Conservation (phyloP, 108 stramenopile genomes). For the Mayamaea pseudoterrestris region DNA sequence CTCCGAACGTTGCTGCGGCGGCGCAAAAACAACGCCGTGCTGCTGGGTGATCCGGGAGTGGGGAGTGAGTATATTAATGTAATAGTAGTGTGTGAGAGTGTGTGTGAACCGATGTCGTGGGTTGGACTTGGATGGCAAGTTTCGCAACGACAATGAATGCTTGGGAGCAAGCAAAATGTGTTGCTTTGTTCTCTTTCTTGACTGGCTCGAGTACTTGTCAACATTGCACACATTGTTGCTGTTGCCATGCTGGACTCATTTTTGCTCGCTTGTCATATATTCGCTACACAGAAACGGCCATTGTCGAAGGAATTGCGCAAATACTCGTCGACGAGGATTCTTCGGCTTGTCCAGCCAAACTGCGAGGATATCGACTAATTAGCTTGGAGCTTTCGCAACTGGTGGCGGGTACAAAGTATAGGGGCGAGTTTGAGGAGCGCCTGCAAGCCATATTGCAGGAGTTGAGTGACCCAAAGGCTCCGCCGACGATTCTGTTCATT, state of each 20-base stretch:
- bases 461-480: conserved; percentile 58
- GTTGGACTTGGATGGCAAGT: no score
- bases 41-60: no score
- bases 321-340: conserved; percentile 63
- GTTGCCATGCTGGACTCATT: conserved; percentile 10
- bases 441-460: conserved; percentile 71
- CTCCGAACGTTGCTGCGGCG: conserved; percentile 61
- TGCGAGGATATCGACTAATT: conserved; percentile 61
- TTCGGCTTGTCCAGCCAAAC: conserved; percentile 58
- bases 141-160: no score
- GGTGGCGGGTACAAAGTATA: conserved; percentile 83
- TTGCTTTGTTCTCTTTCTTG: no score
- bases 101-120: no score
- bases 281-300: conserved; percentile 48
- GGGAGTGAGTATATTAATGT: no score
- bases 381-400: conserved; percentile 66
- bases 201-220: no score
- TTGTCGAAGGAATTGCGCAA: conserved; percentile 81
- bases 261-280: conserved; percentile 12
- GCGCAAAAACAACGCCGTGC: conserved; percentile 70
- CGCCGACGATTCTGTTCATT: conserved; percentile 83
- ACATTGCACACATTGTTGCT: no score
- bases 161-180: no score
- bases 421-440: conserved; percentile 84
- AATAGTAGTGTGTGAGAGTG: no score